Conservation (phyloP, 2,329 filamentous ascomycete species). For the Calonectria montana region DNA sequence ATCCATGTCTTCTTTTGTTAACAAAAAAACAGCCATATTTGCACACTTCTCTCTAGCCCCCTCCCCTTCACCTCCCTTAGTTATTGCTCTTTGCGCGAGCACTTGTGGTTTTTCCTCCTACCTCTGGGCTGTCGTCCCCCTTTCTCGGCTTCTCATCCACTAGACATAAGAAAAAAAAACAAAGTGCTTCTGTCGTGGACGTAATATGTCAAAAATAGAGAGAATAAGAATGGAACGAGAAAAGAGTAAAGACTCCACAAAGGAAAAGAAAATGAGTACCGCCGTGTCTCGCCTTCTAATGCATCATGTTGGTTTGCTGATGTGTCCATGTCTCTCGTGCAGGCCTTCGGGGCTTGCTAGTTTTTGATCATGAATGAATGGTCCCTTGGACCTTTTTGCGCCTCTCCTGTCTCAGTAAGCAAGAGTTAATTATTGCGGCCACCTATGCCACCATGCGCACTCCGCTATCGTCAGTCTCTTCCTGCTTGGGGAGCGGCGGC, state of each 20-base stretch:
- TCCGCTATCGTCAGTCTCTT: constrained; percentile 41
- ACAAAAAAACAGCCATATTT: constrained; percentile 43
- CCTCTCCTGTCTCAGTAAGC: constrained; percentile 34
- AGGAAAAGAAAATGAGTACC: constrained; percentile 33
- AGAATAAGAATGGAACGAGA: constrained; percentile 30
- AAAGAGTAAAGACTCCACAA: constrained; percentile 25
- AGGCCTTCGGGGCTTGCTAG: constrained; percentile 34
- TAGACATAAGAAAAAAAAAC: constrained; percentile 37
- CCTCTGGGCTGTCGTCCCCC: constrained; percentile 15
- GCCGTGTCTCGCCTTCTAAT: constrained; percentile 44
- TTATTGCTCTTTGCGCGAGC: background rate
- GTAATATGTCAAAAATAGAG: constrained; percentile 37
- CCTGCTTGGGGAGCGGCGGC: constrained; percentile 63
- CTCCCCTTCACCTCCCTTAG: background rate
- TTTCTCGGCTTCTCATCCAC: constrained; percentile 22
- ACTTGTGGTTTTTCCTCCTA: background rate
- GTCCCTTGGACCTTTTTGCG: constrained; percentile 19
- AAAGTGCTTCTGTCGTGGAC: constrained; percentile 35
- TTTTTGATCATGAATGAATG: constrained; percentile 42
- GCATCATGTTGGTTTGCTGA: constrained; percentile 41
- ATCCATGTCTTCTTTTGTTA: constrained; percentile 51
- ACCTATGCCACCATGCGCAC: constrained; percentile 49
- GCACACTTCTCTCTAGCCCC: constrained; percentile 31
- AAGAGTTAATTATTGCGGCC: constrained; percentile 33
- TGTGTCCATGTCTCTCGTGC: constrained; percentile 40